phyloP scores from a whole-genome alignment of 2,329 filamentous ascomycete genomes.

The Escovopsis sp. region DNA sequence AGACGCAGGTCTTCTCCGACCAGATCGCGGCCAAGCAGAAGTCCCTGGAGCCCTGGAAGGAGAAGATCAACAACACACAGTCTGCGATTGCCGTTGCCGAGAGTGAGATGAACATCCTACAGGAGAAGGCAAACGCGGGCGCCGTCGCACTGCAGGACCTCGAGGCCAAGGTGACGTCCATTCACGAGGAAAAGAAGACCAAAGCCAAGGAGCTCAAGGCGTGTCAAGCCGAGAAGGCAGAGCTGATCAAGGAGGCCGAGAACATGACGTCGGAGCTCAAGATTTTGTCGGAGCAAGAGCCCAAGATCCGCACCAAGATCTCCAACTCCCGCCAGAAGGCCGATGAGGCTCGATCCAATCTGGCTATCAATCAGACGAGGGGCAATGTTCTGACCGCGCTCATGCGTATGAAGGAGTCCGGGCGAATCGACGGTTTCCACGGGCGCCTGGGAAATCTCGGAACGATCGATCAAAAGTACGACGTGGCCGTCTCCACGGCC shows the following conservation, averaged over 20 bases:
- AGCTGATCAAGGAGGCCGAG: slow-evolving; percentile 58
- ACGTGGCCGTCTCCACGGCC: slow-evolving; percentile 95
- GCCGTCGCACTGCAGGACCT: slow-evolving; percentile 72
- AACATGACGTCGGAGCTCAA: slow-evolving; percentile 58
- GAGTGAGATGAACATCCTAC: slow-evolving; percentile 82
- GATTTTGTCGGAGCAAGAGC: slow-evolving; percentile 61
- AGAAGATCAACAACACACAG: slow-evolving; percentile 92
- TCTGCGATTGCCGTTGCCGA: slow-evolving; percentile 88
- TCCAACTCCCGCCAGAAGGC: slow-evolving; percentile 88
- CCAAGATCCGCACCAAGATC: slow-evolving; percentile 66
- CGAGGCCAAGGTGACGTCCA: slow-evolving; percentile 58
- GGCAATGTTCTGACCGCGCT: slow-evolving; percentile 83
- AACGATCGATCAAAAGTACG: slow-evolving; percentile 83
- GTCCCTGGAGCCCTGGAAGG: slow-evolving; percentile 87
- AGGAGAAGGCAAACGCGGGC: slow-evolving; percentile 78
- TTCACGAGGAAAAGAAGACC: slow-evolving; percentile 52
- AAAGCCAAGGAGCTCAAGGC: slow-evolving; percentile 65
- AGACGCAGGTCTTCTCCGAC: slow-evolving; percentile 88
- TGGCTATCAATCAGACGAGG: slow-evolving; percentile 81
- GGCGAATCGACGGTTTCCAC: slow-evolving; percentile 93
- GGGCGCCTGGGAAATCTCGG: slow-evolving; percentile 88
- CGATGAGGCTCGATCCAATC: slow-evolving; percentile 81
- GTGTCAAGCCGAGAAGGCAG: slow-evolving; percentile 56
- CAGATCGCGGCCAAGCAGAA: slow-evolving; percentile 88
- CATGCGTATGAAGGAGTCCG: slow-evolving; percentile 90